These are phyloP conservation scores for Halteria grandinella DNA, from an alignment of 73 alveolate species.

Conservation along the genomic window DNA sequence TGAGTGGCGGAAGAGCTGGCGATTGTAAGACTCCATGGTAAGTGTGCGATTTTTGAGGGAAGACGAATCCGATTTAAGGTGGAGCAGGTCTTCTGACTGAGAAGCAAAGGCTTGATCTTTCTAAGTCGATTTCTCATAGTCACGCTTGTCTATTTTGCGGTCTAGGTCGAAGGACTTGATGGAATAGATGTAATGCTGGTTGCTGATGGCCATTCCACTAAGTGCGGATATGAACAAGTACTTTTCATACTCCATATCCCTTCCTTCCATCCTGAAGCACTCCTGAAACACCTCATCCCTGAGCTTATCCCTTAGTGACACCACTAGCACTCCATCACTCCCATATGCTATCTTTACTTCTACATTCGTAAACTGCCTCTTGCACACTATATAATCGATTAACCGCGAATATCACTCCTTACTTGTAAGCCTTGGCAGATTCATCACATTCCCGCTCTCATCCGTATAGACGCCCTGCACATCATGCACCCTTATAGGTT, in stretches of 20 bases:
- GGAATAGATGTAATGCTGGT: conserved; percentile 12
- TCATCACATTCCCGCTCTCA: conserved; percentile 6
- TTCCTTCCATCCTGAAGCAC: conserved; percentile 44
- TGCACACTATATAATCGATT: conserved; percentile 26
- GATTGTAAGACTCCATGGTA: conserved; percentile 26
- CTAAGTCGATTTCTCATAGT: neutral
- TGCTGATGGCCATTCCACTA: conserved; percentile 34
- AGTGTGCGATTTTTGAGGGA: neutral
- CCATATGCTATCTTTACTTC: neutral
- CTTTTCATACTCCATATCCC: conserved; percentile 10
- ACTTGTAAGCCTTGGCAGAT: neutral
- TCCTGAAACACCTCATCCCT: conserved; percentile 7
- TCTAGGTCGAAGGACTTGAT: conserved; percentile 10
- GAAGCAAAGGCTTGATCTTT: neutral
- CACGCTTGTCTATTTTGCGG: neutral
- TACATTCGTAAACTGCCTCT: neutral
- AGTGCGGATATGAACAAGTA: conserved; percentile 28
- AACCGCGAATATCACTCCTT: neutral
- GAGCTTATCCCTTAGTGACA: neutral
- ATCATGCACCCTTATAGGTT: too few species aligned
- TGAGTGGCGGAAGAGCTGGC: conserved; percentile 14
- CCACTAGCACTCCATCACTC: conserved; percentile 24
- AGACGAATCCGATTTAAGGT: neutral
- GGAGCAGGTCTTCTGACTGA: neutral
- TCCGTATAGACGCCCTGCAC: neutral